Percentiles rank a stretch among this genome's conserved stretches.
Evolutionary conservation across 305 asterid species (phyloP).

Genomic region (Fraxinus ornus): DNA sequence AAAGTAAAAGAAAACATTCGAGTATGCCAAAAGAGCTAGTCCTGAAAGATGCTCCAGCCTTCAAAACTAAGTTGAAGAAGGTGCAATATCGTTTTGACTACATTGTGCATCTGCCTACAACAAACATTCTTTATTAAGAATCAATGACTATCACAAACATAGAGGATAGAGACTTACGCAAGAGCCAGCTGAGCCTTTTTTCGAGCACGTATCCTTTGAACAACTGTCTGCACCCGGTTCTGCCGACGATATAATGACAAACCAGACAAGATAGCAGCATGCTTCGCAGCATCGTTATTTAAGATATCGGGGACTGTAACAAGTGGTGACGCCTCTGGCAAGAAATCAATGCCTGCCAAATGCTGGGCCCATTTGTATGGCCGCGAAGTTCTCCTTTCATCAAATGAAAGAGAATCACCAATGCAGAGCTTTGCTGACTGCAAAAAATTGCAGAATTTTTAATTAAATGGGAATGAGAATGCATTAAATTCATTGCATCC

Average conservation of each 20-base stretch:
- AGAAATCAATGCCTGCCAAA: conserved; percentile 92
- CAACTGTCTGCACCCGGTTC: conserved; percentile 84
- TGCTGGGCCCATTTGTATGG: conserved; percentile 99
- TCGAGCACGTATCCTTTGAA: conserved; percentile 83
- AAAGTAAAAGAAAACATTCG: not conserved
- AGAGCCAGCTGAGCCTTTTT: conserved; percentile 93
- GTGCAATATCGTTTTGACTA: conserved; percentile 19
- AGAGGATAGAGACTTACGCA: conserved; percentile 75
- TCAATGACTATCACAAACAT: conserved; percentile 40
- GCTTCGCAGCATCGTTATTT: conserved; percentile 52
- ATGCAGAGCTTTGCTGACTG: conserved; percentile 82
- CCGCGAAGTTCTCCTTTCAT: conserved; percentile 69
- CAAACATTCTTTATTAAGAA: conserved; percentile 20
- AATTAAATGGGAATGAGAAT: conserved; percentile 23
- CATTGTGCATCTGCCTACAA: conserved; percentile 17
- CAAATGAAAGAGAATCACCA: conserved; percentile 63
- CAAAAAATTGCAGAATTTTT: conserved; percentile 29
- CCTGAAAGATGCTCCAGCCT: not conserved
- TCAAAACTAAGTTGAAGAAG: not conserved
- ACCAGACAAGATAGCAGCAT: conserved; percentile 53
- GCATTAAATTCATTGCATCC: conserved; percentile 22
- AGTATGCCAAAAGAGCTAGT: not conserved
- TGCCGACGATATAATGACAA: conserved; percentile 85
- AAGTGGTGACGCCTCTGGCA: conserved; percentile 90
- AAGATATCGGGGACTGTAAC: conserved; percentile 49